Conservation (phyloP, 805 yeast species). For the Candida xiaguanensis region DNA sequence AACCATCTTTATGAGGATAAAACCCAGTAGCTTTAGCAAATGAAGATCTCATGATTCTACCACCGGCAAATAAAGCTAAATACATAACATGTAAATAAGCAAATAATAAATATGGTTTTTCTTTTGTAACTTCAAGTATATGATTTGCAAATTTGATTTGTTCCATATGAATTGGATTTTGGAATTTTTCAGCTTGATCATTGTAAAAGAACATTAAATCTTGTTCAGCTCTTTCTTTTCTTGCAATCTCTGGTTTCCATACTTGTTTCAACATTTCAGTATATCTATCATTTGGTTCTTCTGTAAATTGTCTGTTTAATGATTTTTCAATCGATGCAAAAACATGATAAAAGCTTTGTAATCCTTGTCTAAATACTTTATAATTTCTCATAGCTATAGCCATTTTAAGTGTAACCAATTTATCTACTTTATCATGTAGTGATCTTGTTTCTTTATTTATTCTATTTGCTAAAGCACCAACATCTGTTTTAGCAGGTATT, state of each 20-base stretch:
- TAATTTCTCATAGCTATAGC: constrained; percentile 75
- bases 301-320: constrained; percentile 40
- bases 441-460: constrained; percentile 66
- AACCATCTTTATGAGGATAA: constrained; percentile 70
- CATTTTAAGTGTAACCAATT: constrained; percentile 62
- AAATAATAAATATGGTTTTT: constrained; percentile 65
- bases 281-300: constrained; percentile 29
- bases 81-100: constrained; percentile 87
- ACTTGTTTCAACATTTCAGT: constrained; percentile 51
- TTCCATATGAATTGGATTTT: constrained; percentile 52
- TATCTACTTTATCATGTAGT: constrained; percentile 66
- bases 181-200: constrained; percentile 52
- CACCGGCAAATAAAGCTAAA: constrained; percentile 84
- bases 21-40: constrained; percentile 63
- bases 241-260: constrained; percentile 68
- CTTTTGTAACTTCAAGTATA: constrained; percentile 48
- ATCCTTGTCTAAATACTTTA: constrained; percentile 75
- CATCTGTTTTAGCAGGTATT: constrained; percentile 73
- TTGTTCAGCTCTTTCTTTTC: constrained; percentile 51
- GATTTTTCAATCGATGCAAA: constrained; percentile 61
- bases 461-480: constrained; percentile 81
- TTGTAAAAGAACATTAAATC: constrained; percentile 70
- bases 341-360: constrained; percentile 68
- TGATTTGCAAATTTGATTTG: constrained; percentile 64
- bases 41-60: constrained; percentile 65